Conservation (phyloP, 331 rosid species). For the Quercus phellos region DNA sequence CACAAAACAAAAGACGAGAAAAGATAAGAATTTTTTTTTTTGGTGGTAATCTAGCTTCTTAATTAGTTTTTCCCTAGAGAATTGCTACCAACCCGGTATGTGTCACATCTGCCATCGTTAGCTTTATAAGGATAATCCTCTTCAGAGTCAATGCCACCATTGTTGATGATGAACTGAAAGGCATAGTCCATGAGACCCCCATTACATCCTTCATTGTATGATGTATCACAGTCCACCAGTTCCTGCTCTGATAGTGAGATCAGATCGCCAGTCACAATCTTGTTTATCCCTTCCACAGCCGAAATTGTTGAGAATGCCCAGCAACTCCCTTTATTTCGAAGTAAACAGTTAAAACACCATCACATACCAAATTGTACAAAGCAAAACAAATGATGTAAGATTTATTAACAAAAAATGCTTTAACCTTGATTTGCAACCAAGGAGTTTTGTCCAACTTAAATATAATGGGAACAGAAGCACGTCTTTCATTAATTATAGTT, state of each 20-base stretch:
- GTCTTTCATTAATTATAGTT: too few species aligned
- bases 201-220: constrained; percentile 81
- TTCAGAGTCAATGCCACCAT: constrained; percentile 88
- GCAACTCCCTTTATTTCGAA: constrained; percentile 83
- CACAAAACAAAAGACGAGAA: constrained; percentile 2
- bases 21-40: neutral
- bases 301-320: constrained; percentile 88
- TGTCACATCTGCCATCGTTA: constrained; percentile 62
- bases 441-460: too few species aligned
- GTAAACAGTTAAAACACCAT: neutral
- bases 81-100: constrained; percentile 45
- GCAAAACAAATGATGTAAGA: neutral
- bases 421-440: neutral
- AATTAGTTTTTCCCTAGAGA: neutral
- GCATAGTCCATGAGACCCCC: constrained; percentile 96
- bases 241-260: constrained; percentile 88
- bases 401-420: neutral
- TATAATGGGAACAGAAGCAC: too few species aligned
- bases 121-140: constrained; percentile 81
- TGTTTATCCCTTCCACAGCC: constrained; percentile 77
- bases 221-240: constrained; percentile 80
- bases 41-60: neutral
- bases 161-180: constrained; percentile 73
- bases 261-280: constrained; percentile 74
- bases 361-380: neutral